These are phyloP conservation scores for Zasmidium cellare DNA, from an alignment of 2,329 filamentous ascomycete genomes.

Conservation along the genomic window DNA sequence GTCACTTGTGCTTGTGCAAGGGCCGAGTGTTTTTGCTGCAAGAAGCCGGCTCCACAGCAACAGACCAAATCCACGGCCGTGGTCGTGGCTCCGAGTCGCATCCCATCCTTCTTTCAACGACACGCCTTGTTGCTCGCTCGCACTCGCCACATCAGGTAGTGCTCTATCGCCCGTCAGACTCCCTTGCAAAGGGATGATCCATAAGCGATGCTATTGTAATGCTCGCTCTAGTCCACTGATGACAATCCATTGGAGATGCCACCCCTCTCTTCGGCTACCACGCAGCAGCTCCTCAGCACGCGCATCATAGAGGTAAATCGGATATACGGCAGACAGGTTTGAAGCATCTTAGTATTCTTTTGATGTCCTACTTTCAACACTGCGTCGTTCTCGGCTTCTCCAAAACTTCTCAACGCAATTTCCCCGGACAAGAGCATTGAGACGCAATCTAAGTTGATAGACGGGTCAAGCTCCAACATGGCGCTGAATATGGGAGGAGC, in stretches of 20 bases:
- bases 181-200: neutral
- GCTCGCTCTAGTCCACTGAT: neutral
- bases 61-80: neutral
- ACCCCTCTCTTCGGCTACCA: neutral
- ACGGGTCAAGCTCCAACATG: too few species aligned
- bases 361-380: too few species aligned
- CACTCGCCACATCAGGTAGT: neutral
- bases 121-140: neutral
- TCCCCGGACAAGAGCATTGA: too few species aligned
- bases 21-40: neutral
- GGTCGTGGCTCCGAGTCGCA: neutral
- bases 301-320: neutral
- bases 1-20: neutral
- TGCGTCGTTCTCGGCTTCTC: too few species aligned
- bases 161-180: neutral
- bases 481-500: neutral
- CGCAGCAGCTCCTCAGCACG: neutral
- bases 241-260: too few species aligned
- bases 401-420: too few species aligned
- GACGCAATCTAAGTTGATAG: too few species aligned
- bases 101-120: neutral
- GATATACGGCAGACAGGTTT: too few species aligned
- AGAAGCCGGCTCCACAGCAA: neutral
- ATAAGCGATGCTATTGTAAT: neutral
- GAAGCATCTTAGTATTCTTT: too few species aligned